phyloP scores from a whole-genome alignment of 352 stramenopile genomes.

The Phytophthora pinifolia region DNA sequence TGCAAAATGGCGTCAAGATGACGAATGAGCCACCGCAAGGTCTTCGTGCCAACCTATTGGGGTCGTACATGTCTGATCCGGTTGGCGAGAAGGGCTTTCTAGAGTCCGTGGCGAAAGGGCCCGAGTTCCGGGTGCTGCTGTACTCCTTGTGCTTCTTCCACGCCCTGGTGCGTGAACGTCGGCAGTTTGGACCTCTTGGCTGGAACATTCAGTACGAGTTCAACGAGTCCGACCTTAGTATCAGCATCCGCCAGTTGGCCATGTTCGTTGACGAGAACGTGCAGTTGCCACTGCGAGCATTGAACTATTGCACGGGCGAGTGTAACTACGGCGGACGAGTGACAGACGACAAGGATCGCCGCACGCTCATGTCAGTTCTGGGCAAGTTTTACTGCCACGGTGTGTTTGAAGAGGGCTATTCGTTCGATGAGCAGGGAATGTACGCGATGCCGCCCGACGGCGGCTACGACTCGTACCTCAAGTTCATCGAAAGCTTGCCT shows the following conservation, averaged over 20 bases:
- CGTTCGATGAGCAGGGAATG: slow-evolving; percentile 65
- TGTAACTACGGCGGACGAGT: slow-evolving; percentile 88
- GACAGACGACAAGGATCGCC: slow-evolving; percentile 84
- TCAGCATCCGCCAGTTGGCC: slow-evolving; percentile 90
- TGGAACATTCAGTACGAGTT: slow-evolving; percentile 98
- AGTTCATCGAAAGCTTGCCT: slow-evolving; percentile 87
- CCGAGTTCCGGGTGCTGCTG: slow-evolving; percentile 86
- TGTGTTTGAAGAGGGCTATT: slow-evolving; percentile 60
- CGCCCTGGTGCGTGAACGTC: slow-evolving; percentile 91
- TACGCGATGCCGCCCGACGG: slow-evolving; percentile 81
- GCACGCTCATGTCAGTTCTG: slow-evolving; percentile 71
- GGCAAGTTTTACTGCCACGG: slow-evolving; percentile 75
- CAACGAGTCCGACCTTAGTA: slow-evolving; percentile 93
- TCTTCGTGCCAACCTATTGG: slow-evolving; percentile 89
- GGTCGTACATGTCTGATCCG: slow-evolving; percentile 91
- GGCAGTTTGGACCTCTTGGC: slow-evolving; percentile 92
- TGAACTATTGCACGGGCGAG: slow-evolving; percentile 82
- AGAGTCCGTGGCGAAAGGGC: slow-evolving; percentile 71
- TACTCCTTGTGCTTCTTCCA: slow-evolving; percentile 93
- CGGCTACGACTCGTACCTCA: slow-evolving; percentile 73
- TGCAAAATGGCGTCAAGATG: slow-evolving; percentile 98
- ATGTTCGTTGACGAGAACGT: slow-evolving; percentile 93
- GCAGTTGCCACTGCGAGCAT: slow-evolving; percentile 75
- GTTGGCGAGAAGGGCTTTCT: slow-evolving; percentile 91
- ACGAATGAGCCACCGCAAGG: slow-evolving; percentile 94